These are phyloP conservation scores for Fusarium algeriense DNA, from an alignment of 2,329 filamentous ascomycete genomes.

Conservation along the genomic window DNA sequence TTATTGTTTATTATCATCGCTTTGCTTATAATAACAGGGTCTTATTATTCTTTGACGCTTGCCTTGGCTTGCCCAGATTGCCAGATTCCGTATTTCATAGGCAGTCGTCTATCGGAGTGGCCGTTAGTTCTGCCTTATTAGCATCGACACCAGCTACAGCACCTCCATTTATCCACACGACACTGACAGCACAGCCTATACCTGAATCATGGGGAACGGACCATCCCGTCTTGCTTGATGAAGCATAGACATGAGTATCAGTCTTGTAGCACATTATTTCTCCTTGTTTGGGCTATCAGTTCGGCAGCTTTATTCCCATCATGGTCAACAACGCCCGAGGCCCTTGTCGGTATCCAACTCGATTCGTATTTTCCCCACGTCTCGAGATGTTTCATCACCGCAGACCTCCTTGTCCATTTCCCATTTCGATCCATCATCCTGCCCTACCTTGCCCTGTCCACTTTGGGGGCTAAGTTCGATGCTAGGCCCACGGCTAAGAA, in stretches of 20 bases:
- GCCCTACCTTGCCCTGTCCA: conserved; percentile 14
- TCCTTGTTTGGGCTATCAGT: conserved; percentile 37
- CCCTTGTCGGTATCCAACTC: conserved; percentile 36
- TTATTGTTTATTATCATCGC: neutral
- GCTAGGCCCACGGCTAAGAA: conserved; percentile 13
- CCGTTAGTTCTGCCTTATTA: conserved; percentile 9
- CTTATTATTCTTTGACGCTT: conserved; percentile 7
- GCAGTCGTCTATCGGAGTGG: conserved; percentile 7
- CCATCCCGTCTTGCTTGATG: conserved; percentile 37
- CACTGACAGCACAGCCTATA: conserved; percentile 14
- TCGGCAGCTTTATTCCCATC: conserved; percentile 24
- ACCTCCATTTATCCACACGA: neutral
- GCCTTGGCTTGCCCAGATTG: conserved; percentile 2
- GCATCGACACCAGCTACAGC: conserved; percentile 1
- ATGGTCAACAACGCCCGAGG: conserved; percentile 16
- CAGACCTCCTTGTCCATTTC: conserved; percentile 36
- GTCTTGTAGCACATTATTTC: conserved; percentile 20
- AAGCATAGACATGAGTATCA: conserved; percentile 15
- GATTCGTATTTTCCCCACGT: conserved; percentile 49
- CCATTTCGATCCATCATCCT: conserved; percentile 24
- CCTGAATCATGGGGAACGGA: conserved; percentile 44
- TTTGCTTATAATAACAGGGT: neutral
- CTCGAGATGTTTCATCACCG: conserved; percentile 45
- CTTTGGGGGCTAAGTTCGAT: conserved; percentile 12
- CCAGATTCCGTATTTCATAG: neutral